Conservation (phyloP, 2,329 filamentous ascomycete genomes). For the Colletotrichum endophyticum region DNA sequence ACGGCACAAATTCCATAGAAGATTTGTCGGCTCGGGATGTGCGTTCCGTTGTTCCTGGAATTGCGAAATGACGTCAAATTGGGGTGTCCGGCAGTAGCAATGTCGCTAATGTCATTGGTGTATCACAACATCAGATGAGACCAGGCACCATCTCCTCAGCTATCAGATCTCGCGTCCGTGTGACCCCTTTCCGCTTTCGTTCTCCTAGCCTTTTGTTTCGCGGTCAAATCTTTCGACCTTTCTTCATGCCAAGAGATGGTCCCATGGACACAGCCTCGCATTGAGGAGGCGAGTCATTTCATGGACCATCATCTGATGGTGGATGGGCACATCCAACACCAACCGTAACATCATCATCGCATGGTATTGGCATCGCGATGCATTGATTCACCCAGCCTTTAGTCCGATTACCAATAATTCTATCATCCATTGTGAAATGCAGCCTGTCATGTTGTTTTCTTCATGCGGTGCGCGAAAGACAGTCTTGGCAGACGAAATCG, state of each 20-base stretch:
- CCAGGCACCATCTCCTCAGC: not conserved
- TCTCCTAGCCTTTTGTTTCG: not conserved
- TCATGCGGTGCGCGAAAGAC: not conserved
- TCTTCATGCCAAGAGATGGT: not conserved
- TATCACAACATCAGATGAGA: slow-evolving; percentile 18
- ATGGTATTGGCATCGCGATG: not conserved
- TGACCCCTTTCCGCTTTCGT: not conserved
- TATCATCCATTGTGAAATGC: slow-evolving; percentile 1
- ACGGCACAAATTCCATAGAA: not conserved
- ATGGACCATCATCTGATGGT: not conserved
- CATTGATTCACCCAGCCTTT: not conserved
- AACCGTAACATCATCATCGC: slow-evolving; percentile 1
- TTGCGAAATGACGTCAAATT: not conserved
- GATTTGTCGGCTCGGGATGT: not conserved
- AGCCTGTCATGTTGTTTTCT: not conserved
- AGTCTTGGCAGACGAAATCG: not conserved
- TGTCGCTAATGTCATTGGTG: not conserved
- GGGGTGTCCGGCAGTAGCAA: not conserved
- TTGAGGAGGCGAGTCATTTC: slow-evolving; percentile 3
- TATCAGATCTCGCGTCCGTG: not conserved
- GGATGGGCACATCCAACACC: not conserved
- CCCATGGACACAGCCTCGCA: not conserved
- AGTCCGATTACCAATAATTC: not conserved
- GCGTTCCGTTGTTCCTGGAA: not conserved
- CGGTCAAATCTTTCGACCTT: not conserved